phyloP scores from a whole-genome alignment of 106 monocot species.

The Phalaenopsis equestris region DNA sequence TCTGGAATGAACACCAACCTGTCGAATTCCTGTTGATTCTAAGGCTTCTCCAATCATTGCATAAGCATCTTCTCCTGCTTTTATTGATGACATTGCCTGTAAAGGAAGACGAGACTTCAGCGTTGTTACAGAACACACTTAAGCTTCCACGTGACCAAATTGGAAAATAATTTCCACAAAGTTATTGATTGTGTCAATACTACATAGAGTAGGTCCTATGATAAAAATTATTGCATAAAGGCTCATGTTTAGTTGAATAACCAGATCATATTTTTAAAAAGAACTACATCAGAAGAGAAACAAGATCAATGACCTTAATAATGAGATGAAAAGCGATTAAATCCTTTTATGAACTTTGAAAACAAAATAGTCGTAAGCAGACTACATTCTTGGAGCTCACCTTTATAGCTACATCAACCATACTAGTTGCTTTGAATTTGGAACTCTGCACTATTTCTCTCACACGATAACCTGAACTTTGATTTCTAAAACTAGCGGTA shows the following conservation, averaged over 20 bases:
- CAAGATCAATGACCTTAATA: neutral
- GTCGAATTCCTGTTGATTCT: neutral
- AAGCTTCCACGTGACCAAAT: neutral
- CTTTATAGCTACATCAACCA: constrained; percentile 6
- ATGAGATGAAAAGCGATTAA: neutral
- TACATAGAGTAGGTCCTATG: neutral
- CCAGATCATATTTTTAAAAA: neutral
- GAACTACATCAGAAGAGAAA: neutral
- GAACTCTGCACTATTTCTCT: neutral
- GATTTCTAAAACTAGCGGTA: neutral
- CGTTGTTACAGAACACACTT: neutral
- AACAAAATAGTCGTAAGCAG: neutral
- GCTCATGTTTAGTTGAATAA: neutral
- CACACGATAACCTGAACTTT: neutral
- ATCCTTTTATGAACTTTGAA: neutral
- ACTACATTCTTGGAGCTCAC: neutral
- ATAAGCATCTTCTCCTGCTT: constrained; percentile 7
- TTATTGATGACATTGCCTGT: neutral
- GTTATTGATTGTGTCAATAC: neutral
- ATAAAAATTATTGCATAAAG: neutral
- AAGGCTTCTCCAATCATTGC: neutral
- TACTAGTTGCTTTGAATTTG: neutral
- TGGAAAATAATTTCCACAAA: neutral
- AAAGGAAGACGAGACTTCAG: neutral
- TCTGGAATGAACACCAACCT: neutral